Evolutionary conservation across 345 rosid genomes (phyloP).

Genomic region (Pseudoturritis turrita): DNA sequence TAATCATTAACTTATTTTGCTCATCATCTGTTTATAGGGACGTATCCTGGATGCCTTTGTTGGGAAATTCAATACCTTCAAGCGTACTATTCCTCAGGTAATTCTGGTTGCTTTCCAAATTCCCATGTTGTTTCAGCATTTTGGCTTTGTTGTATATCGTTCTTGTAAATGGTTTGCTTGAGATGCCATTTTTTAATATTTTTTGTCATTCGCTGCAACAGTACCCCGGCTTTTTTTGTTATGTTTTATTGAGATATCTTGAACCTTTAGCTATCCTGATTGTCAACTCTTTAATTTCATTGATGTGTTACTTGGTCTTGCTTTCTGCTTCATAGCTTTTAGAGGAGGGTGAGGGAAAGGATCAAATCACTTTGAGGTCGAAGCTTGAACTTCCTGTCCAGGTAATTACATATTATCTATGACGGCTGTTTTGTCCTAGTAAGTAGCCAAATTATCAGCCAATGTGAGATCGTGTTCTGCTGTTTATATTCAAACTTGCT

Average conservation of each 20-base stretch:
- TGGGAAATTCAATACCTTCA: constrained; percentile 90
- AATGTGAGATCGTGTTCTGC: constrained; percentile 7
- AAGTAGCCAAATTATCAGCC: constrained; percentile 8
- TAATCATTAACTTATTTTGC: neutral
- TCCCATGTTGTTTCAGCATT: neutral
- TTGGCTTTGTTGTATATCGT: neutral
- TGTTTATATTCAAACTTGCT: constrained; percentile 1
- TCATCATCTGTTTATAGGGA: constrained; percentile 46
- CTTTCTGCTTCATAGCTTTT: constrained; percentile 46
- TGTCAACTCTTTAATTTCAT: constrained; percentile 5
- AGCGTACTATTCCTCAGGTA: constrained; percentile 99
- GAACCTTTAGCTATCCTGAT: neutral
- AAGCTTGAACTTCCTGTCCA: constrained; percentile 99
- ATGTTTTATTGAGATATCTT: constrained; percentile 6
- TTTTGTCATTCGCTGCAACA: neutral
- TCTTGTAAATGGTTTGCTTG: constrained; percentile 8
- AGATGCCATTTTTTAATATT: neutral
- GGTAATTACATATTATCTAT: constrained; percentile 43
- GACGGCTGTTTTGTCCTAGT: neutral
- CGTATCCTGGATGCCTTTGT: constrained; percentile 98
- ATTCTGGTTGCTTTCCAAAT: constrained; percentile 8
- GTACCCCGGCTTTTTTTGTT: neutral
- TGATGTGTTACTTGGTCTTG: constrained; percentile 26
- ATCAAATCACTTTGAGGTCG: constrained; percentile 72
- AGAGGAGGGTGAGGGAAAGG: constrained; percentile 90